Percentiles rank a stretch among this genome's conserved stretches.
Evolutionary conservation across 1,284 basidiomycete genomes (phyloP).

Genomic region (Ustilago xerochloae): DNA sequence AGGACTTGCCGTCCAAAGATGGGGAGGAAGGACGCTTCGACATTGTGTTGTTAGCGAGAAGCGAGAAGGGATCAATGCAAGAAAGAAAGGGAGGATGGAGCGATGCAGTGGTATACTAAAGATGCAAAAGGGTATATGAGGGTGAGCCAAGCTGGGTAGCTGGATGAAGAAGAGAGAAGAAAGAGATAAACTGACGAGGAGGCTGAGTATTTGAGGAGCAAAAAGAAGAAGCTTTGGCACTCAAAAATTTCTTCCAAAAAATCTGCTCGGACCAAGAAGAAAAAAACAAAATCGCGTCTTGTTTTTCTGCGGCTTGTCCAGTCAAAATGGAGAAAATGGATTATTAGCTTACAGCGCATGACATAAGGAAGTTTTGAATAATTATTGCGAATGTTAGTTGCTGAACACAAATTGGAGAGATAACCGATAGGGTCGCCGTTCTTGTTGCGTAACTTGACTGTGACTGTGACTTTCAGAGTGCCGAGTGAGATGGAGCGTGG

Average conservation of each 20-base stretch:
- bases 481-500: too few species aligned
- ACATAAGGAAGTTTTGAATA: too few species aligned
- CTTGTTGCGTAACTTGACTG: not conserved
- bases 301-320: constrained; percentile 8
- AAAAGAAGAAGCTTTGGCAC: not conserved
- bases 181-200: constrained; percentile 7
- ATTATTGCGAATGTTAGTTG: constrained; percentile 11
- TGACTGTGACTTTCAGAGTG: too few species aligned
- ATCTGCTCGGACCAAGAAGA: not conserved
- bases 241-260: constrained; percentile 34
- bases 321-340: not conserved
- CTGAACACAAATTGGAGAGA: not conserved
- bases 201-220: constrained; percentile 16
- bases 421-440: constrained; percentile 36
- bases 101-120: constrained; percentile 15
- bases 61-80: constrained; percentile 3
- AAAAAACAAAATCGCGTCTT: not conserved
- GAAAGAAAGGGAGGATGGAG: constrained; percentile 2
- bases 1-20: constrained; percentile 26
- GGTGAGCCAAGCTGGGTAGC: constrained; percentile 36
- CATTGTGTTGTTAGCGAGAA: constrained; percentile 10
- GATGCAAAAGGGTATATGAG: constrained; percentile 24
- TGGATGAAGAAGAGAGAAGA: constrained; percentile 15
- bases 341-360: too few species aligned
- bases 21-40: constrained; percentile 50